Conservation (phyloP, 495 filamentous ascomycete genomes). For the Clohesyomyces aquaticus region DNA sequence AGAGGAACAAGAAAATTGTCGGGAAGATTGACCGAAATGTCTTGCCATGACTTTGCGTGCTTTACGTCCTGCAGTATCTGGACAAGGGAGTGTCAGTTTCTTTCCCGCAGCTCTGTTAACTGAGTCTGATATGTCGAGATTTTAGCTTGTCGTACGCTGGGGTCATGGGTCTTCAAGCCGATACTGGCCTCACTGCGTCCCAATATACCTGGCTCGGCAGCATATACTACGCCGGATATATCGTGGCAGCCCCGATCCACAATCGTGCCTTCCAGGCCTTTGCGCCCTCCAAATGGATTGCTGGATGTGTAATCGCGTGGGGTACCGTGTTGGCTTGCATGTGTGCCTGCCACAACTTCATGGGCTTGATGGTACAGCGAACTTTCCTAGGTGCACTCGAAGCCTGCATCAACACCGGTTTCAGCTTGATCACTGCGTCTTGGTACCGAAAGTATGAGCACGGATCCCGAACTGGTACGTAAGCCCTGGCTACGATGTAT, state of each 20-base stretch:
- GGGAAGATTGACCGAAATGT: too few relatives aligned
- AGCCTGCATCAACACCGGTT: conserved; percentile 5
- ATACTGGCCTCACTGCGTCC: background rate
- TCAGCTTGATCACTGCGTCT: background rate
- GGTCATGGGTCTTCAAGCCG: conserved; percentile 16
- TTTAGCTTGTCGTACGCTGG: conserved; percentile 16
- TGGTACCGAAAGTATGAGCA: conserved; percentile 9
- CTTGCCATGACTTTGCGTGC: too few relatives aligned
- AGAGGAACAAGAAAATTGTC: conserved; percentile 6
- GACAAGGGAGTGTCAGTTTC: too few relatives aligned
- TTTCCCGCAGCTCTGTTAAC: too few relatives aligned
- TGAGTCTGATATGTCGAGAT: too few relatives aligned
- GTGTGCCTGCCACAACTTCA: background rate
- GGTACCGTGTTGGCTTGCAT: conserved; percentile 2
- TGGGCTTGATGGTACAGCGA: conserved; percentile 3
- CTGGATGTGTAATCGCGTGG: background rate
- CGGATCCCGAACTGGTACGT: too few relatives aligned
- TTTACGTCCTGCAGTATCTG: too few relatives aligned
- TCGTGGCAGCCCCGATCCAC: conserved; percentile 16
- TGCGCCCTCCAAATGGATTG: conserved; percentile 12
- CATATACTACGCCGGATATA: conserved; percentile 19
- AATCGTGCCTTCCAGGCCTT: conserved; percentile 16
- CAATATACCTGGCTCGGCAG: conserved; percentile 16
- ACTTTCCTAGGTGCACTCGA: conserved; percentile 10
- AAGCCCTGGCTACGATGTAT: too few relatives aligned